Evolutionary conservation across 1,284 basidiomycete genomes (phyloP), one percentile per base, ranked within the genome.

Genomic region (Volvariella volvacea): DNA sequence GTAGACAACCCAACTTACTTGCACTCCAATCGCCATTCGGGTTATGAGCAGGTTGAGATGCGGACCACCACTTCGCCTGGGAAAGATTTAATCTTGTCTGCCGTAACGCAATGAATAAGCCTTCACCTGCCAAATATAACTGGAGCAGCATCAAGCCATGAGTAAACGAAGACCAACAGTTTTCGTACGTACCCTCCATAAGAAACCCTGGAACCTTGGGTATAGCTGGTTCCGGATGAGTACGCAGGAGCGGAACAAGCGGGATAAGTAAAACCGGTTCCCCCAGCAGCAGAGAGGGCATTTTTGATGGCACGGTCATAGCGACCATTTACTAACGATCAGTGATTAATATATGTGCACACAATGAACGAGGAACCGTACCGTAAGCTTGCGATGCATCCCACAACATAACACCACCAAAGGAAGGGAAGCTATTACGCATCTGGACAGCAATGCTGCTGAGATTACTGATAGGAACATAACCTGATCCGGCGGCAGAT

Each of bases 351-450:
- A 28, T 28, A 28, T 28, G 25, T 12, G 25, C 25, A 28, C 6
- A 28, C 12, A 28, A 12, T 6, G 6, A 20, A 16, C 21, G 6
- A 22, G n/a, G n/a, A 33, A 6, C 12, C 66, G 44, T 56, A 79
- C 79, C 71, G 50, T 76, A 81, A 10, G 82, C 81, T 59, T 84
- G 80, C 36, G 80, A 83, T 44, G 72, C 75, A 56, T 83, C 83
- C 81, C 81, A 86, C 38, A 86, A 56, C 80, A 83, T 85, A 14
- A 84, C 75, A 21, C 82, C 82, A 14, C 83, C 80, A 49, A 84
- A 85, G 1, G 78, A 80, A 12, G 81, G 78, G 64, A 83, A 85
- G 43, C 70, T 77, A 16, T 74, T 64, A 32, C 78, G 72, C 71
- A 78, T 83, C 49, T 70, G 58, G 16, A 64, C 62, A 15, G 78